Evolutionary conservation across 306 rosid genomes (phyloP), one percentile per base, ranked within the genome.

Genomic region (Vigna hirtella): DNA sequence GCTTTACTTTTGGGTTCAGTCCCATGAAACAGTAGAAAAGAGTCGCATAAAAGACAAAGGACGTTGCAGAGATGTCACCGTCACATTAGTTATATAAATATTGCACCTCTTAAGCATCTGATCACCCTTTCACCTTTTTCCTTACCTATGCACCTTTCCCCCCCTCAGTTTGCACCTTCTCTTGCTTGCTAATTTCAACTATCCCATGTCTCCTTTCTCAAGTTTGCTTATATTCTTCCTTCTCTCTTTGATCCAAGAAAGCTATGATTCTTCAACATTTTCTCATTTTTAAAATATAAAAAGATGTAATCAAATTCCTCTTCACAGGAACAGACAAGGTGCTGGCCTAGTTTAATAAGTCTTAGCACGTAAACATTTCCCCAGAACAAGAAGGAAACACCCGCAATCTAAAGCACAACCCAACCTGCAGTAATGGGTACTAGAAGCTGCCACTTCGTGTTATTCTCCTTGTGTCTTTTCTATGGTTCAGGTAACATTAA

Each of bases 221-320:
- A 91, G 98, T 94, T 90, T 93, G 88, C 97, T 68, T 76, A 89
- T 94, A 91, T 91, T 91, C 98, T 90, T 81, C 45, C 87, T 88
- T 87, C 90, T 79, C 83, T 84, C 83, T 82, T 70, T 86, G 88
- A 91, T 86, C 91, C 93, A 94, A 94, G 91, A 94, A 91, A 89
- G 90, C 89, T 84, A 86, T 56, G 98, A 91, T 91, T 94, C 98
- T 83, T 83, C 82, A 12, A 17, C 72, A 81, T 87, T 79, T 57
- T 40, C 3, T 72, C 28, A 57, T 56, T 8, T 62, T 24, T 74
- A 78, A 85, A 84, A 82, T 80, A 78, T 76, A 61, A 80, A 72
- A 76, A 83, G 68, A 82, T 61, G 49, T 77, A 72, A 75, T 24
- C 24, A 82, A 74, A 72, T 58, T 77, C 81, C 83, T 81, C 87